Conservation (phyloP, 129 eudicot species). For the Flaveria trinervia region DNA sequence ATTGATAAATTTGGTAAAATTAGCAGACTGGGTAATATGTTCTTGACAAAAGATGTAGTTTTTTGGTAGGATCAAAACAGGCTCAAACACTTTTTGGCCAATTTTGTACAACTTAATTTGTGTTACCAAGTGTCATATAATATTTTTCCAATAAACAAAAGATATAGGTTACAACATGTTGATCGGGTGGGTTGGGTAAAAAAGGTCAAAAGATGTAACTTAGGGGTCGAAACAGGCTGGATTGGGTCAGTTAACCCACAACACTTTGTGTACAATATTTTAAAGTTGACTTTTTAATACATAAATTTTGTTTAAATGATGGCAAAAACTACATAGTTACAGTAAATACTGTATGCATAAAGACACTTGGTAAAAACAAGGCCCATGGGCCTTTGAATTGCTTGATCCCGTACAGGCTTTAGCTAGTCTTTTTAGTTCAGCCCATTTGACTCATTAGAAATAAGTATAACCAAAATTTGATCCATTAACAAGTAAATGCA, state of each 20-base stretch:
- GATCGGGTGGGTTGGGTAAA: background rate
- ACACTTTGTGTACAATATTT: background rate
- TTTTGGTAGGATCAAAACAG: background rate
- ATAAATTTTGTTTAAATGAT: background rate
- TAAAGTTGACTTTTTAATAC: background rate
- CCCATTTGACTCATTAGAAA: background rate
- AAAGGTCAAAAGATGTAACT: background rate
- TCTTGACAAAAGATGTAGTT: background rate
- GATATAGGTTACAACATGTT: background rate
- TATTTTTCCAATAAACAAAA: background rate
- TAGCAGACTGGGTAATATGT: background rate
- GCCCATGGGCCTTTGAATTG: background rate
- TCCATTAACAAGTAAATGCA: background rate
- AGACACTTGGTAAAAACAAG: background rate
- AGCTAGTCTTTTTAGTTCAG: background rate
- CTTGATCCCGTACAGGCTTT: background rate
- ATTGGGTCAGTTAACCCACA: background rate
- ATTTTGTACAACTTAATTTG: background rate
- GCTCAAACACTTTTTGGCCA: background rate
- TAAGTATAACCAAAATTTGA: background rate
- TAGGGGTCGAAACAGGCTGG: background rate
- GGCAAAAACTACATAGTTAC: background rate
- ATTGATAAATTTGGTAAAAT: background rate
- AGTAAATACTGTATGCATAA: background rate
- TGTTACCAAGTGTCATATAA: background rate